Evolutionary conservation across 352 stramenopile genomes (phyloP).

Genomic region (Phytophthora agathidicida): DNA sequence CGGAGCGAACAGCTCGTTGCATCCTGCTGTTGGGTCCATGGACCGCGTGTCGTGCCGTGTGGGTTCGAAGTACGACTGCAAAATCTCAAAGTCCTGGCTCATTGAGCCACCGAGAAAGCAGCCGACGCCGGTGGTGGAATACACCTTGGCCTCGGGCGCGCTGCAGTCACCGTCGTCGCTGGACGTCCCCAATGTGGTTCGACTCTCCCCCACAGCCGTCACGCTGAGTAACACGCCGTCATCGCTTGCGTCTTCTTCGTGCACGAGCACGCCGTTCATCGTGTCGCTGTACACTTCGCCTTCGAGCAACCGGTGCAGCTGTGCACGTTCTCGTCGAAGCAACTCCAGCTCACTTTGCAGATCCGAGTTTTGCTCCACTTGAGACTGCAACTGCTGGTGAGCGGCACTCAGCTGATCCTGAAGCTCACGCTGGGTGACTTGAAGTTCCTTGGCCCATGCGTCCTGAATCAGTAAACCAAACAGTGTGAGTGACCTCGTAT

Average conservation of each 20-base stretch:
- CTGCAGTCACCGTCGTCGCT: constrained; percentile 4
- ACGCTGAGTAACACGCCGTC: constrained; percentile 80
- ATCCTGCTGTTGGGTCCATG: constrained; percentile 7
- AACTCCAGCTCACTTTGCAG: constrained; percentile 69
- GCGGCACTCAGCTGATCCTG: constrained; percentile 70
- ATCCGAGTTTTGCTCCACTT: constrained; percentile 79
- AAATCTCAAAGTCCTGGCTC: constrained; percentile 75
- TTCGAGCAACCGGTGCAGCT: constrained; percentile 61
- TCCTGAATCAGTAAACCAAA: constrained; percentile 44
- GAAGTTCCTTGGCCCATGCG: constrained; percentile 83
- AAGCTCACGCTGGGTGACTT: constrained; percentile 79
- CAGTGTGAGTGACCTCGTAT: constrained; percentile 6
- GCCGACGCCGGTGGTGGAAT: constrained; percentile 38
- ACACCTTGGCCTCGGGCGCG: constrained; percentile 20
- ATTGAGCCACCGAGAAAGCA: constrained; percentile 66
- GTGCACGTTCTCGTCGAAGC: constrained; percentile 68
- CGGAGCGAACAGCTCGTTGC: constrained; percentile 17
- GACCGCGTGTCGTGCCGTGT: constrained; percentile 13
- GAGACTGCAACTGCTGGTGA: constrained; percentile 69
- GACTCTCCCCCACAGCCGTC: constrained; percentile 40
- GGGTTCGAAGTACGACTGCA: constrained; percentile 80
- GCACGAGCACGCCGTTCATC: constrained; percentile 64
- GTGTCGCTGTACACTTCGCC: constrained; percentile 81
- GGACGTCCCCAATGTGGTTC: constrained; percentile 17
- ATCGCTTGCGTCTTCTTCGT: constrained; percentile 79